phyloP scores from a whole-genome alignment of 2,329 filamentous ascomycete genomes.

The Tolypocladium tundrense region DNA sequence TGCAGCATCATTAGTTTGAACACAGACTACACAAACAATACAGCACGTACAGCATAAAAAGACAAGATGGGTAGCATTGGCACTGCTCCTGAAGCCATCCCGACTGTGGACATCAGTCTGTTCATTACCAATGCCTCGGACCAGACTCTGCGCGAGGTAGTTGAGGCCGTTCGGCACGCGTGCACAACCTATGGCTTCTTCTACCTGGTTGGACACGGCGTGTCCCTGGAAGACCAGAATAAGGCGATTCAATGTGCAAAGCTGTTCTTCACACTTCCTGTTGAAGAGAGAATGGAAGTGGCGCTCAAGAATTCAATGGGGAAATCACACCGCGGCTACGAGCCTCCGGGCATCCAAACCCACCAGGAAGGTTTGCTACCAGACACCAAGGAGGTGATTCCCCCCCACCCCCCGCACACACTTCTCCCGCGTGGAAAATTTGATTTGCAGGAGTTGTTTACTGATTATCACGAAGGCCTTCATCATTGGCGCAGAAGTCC shows the following conservation, averaged over 20 bases:
- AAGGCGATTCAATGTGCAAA: conserved; percentile 12
- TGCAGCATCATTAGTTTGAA: not conserved
- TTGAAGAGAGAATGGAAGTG: conserved; percentile 15
- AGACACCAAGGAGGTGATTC: conserved; percentile 9
- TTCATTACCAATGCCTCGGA: conserved; percentile 11
- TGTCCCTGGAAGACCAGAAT: conserved; percentile 10
- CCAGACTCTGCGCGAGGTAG: conserved; percentile 9
- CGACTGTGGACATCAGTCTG: conserved; percentile 17
- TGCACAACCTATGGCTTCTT: conserved; percentile 20
- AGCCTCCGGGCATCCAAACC: conserved; percentile 16
- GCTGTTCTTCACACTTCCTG: conserved; percentile 14
- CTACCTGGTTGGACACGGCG: conserved; percentile 18
- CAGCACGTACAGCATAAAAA: not conserved
- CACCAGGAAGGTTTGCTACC: conserved; percentile 17
- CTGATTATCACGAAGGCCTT: not conserved
- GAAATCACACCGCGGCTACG: conserved; percentile 17
- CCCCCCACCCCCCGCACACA: not conserved
- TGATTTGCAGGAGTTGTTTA: not conserved
- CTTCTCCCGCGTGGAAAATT: not conserved
- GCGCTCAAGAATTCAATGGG: conserved; percentile 15
- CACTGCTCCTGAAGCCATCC: conserved; percentile 8
- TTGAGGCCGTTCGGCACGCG: conserved; percentile 14
- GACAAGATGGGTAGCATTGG: conserved; percentile 1
- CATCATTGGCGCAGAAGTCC: conserved; percentile 1
- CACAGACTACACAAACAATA: not conserved